Percentiles rank a stretch among this genome's conserved stretches.
Conservation (phyloP, 257 asterid genomes). For the Fraxinus americana region DNA sequence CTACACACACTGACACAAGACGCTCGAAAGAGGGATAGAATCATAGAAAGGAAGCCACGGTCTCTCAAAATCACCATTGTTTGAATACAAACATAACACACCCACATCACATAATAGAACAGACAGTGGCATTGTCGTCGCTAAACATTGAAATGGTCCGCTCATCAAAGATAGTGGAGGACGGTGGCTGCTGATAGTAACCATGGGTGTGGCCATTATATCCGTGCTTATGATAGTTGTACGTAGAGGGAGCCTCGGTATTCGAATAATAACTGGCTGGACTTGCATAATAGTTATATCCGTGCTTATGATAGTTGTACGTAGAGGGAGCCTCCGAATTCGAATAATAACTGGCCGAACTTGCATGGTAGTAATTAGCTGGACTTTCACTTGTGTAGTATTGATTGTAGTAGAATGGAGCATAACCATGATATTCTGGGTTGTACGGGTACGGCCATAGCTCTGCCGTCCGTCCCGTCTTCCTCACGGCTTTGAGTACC, state of each 20-base stretch:
- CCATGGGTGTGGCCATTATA: constrained; percentile 61
- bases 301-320: neutral
- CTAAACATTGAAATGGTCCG: constrained; percentile 54
- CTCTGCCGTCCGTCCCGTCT: constrained; percentile 61
- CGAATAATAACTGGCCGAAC: constrained; percentile 12
- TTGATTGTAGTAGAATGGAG: constrained; percentile 42
- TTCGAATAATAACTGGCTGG: constrained; percentile 19
- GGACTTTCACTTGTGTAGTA: constrained; percentile 25
- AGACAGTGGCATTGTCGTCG: constrained; percentile 67
- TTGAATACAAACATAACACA: neutral
- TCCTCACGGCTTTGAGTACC: constrained; percentile 59
- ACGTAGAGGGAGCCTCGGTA: constrained; percentile 34
- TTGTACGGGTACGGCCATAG: constrained; percentile 81
- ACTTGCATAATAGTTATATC: constrained; percentile 4
- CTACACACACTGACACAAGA: neutral
- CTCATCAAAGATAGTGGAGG: constrained; percentile 36
- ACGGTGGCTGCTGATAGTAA: constrained; percentile 57
- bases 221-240: constrained; percentile 64
- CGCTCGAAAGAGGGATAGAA: neutral
- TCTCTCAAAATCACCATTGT: neutral
- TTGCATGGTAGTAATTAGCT: constrained; percentile 12
- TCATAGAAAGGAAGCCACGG: neutral
- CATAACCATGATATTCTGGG: constrained; percentile 58
- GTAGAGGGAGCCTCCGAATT: constrained; percentile 34
- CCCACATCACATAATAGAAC: constrained; percentile 61